Evolutionary conservation across 2,329 filamentous ascomycete species (phyloP).

Genomic region (Ceratocystis harringtonii): DNA sequence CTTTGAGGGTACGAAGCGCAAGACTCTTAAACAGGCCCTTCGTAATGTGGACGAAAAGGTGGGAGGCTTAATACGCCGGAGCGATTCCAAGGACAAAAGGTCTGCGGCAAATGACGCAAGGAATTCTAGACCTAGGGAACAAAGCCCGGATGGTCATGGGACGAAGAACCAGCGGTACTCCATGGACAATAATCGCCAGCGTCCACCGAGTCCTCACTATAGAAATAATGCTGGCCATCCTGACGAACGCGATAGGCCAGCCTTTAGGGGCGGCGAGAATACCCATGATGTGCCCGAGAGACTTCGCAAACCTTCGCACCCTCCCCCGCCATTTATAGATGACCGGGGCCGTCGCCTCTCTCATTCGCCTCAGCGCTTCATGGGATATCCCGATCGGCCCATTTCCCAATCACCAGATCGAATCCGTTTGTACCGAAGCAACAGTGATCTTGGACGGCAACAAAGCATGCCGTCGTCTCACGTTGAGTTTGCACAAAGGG

Average conservation of each 20-base stretch:
- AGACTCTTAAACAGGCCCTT: conserved; percentile 10
- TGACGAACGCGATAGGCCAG: not conserved
- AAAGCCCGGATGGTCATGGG: not conserved
- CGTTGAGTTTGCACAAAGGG: not conserved
- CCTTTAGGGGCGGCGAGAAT: not conserved
- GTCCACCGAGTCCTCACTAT: not conserved
- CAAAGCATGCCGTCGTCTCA: not conserved
- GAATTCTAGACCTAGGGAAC: not conserved
- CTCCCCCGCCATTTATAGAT: not conserved
- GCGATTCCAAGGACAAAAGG: not conserved
- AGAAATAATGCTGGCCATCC: too few relatives aligned
- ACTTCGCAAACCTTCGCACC: not conserved
- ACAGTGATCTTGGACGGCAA: not conserved
- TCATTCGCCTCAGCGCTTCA: conserved; percentile 3
- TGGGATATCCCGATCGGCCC: conserved; percentile 3
- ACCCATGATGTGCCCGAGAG: conserved; percentile 4
- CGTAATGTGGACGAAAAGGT: conserved; percentile 9
- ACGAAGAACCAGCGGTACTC: not conserved
- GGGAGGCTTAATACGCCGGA: not conserved
- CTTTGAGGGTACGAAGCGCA: conserved; percentile 12
- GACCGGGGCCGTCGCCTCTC: not conserved
- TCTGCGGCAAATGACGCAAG: not conserved
- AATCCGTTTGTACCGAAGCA: not conserved
- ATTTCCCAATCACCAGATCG: conserved; percentile 8
- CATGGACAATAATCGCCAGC: not conserved